Percentiles rank a stretch among this genome's conserved stretches.
phyloP scores from a whole-genome alignment of 1,139 yeast genomes.

The Magnusiomyces fungicola region DNA sequence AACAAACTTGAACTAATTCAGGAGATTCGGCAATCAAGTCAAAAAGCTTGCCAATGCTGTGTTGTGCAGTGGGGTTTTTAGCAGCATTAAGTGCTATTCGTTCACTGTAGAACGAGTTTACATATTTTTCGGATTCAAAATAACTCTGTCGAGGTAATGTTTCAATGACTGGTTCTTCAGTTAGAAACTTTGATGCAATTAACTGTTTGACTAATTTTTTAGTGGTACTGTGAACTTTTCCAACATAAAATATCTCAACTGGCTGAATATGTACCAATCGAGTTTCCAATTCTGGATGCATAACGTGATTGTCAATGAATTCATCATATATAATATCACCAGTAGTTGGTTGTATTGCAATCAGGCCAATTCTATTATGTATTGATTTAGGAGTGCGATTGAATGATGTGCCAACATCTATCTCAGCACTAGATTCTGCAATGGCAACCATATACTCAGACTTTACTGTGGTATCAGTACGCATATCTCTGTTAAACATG shows the following conservation, averaged over 20 bases:
- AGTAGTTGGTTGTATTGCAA: slow-evolving; percentile 69
- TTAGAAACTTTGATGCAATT: slow-evolving; percentile 8
- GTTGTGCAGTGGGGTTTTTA: too few species aligned
- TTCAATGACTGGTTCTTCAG: slow-evolving; percentile 11
- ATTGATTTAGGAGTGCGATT: background rate
- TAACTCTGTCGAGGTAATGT: slow-evolving; percentile 11
- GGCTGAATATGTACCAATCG: slow-evolving; percentile 69
- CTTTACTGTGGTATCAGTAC: slow-evolving; percentile 1
- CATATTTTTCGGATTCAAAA: too few species aligned
- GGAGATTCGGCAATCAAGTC: slow-evolving; percentile 15
- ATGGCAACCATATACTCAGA: slow-evolving; percentile 21
- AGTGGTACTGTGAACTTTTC: slow-evolving; percentile 34
- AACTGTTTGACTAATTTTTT: slow-evolving; percentile 23
- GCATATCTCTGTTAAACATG: slow-evolving; percentile 43
- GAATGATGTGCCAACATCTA: background rate
- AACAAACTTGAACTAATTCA: slow-evolving; percentile 36
- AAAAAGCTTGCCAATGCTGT: slow-evolving; percentile 1
- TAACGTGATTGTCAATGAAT: slow-evolving; percentile 46
- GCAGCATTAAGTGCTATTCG: too few species aligned
- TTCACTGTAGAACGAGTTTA: too few species aligned
- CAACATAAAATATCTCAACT: slow-evolving; percentile 53
- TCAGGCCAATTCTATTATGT: slow-evolving; percentile 34
- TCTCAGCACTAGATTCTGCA: slow-evolving; percentile 10
- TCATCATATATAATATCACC: slow-evolving; percentile 71
- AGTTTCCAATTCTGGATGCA: slow-evolving; percentile 60